Evolutionary conservation across 1,284 basidiomycete genomes (phyloP).

Genomic region (Heterobasidion irregulare): DNA sequence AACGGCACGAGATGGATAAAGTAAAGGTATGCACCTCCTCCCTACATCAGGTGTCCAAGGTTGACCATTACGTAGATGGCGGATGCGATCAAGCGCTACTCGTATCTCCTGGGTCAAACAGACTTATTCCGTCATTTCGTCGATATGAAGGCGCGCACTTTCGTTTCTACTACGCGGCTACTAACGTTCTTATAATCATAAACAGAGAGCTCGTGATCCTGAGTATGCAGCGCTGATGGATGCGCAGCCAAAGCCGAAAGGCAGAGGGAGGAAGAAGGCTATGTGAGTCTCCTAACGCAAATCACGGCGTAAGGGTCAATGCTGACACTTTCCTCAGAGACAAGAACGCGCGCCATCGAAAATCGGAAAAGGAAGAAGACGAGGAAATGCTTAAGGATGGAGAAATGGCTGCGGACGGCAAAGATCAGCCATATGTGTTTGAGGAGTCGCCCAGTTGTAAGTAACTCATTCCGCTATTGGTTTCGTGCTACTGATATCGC

Average conservation of each 20-base stretch:
- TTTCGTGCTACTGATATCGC: constrained; percentile 4
- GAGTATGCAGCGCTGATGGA: constrained; percentile 90
- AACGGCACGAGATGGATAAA: constrained; percentile 76
- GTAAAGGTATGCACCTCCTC: constrained; percentile 48
- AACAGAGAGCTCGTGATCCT: constrained; percentile 82
- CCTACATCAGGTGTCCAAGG: neutral
- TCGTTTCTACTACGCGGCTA: neutral
- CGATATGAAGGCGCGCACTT: constrained; percentile 71
- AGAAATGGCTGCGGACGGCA: constrained; percentile 70
- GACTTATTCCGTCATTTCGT: constrained; percentile 96
- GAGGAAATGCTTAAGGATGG: constrained; percentile 89
- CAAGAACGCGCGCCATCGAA: constrained; percentile 79
- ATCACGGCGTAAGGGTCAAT: neutral
- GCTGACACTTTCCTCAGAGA: constrained; percentile 31
- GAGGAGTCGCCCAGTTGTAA: constrained; percentile 87
- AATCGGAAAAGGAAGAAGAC: constrained; percentile 97
- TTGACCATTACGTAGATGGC: constrained; percentile 47
- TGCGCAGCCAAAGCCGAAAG: constrained; percentile 73
- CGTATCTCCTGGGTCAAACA: constrained; percentile 90
- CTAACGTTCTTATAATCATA: constrained; percentile 1
- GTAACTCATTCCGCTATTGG: constrained; percentile 18
- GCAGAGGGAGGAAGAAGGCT: constrained; percentile 74
- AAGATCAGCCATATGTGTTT: constrained; percentile 86
- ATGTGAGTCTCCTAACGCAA: constrained; percentile 36
- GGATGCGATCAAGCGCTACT: constrained; percentile 94